Evolutionary conservation across 2,329 filamentous ascomycete species (phyloP), one percentile per base, ranked within the genome.

Genomic region (Trichoderma atroviride): DNA sequence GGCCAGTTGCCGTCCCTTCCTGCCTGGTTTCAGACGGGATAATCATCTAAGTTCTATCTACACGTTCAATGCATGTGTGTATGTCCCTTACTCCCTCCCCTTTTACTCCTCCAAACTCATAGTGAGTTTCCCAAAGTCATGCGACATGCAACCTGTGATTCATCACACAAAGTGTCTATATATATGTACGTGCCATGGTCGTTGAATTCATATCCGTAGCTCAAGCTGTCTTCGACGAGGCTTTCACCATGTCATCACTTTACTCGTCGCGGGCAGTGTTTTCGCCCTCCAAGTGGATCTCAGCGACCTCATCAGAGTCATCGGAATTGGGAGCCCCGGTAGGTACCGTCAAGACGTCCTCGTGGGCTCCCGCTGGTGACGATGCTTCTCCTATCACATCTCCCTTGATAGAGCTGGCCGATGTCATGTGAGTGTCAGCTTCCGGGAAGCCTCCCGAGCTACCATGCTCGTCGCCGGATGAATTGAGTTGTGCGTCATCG

Each of bases 221-320:
- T 63, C 67, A 43, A 53, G 40, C 58, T 22, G 27, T 29, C 22
- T 33, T 62, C 27, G 29, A 69, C 59, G 22, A 19, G 53, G 29
- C 50, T 37, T 53, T 64, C 67, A 33, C 50, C 14, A 57, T 43
- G 40, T 22, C 60, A 24, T 62, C 22, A 53, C 47, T 35, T 61
- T 35, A 70, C 24, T 68, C 56, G 14, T 22, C 14, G n/a, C 33
- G 27, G 10, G 55, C 35, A 52, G 47, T 47, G 9, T 57, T 62
- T 66, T 81, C 79, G 58, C 82, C 82, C 52, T 83, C 83, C 24
- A 86, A 74, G 70, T 84, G 83, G 56, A 86, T 86, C 74, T 86
- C 84, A 9, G 83, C 77, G 7, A 84, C 84, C 52, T 83, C 82
- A 37, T 83, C 82, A 14, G 81, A 84, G 62, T 76, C 77, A 33